These are phyloP conservation scores for Kluyveromyces siamensis DNA, from an alignment of 805 yeast species.

Conservation along the genomic window DNA sequence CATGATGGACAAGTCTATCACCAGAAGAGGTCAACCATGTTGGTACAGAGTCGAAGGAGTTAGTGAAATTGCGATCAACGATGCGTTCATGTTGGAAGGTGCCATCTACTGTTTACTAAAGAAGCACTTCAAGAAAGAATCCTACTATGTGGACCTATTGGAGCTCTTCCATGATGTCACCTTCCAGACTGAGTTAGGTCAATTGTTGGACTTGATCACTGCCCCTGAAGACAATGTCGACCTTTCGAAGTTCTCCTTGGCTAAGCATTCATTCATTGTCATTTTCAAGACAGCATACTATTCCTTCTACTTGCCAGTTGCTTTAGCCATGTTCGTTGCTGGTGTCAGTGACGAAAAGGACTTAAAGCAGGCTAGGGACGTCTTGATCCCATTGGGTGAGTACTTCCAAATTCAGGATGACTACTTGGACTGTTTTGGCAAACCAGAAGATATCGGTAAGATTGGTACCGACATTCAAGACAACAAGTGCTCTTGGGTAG, in stretches of 20 bases:
- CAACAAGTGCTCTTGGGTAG: slow-evolving; percentile 97
- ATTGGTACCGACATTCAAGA: slow-evolving; percentile 98
- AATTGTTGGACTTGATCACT: slow-evolving; percentile 86
- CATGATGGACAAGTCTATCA: slow-evolving; percentile 94
- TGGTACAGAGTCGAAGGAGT: slow-evolving; percentile 83
- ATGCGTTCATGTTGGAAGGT: slow-evolving; percentile 93
- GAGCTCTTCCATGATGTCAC: slow-evolving; percentile 97
- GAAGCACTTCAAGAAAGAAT: slow-evolving; percentile 74
- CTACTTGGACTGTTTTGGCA: slow-evolving; percentile 92
- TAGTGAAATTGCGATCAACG: slow-evolving; percentile 92
- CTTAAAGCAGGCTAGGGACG: slow-evolving; percentile 78
- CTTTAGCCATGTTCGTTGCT: slow-evolving; percentile 88
- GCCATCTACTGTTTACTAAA: slow-evolving; percentile 84
- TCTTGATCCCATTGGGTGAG: slow-evolving; percentile 91
- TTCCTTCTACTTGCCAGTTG: slow-evolving; percentile 95
- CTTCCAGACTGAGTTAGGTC: slow-evolving; percentile 96
- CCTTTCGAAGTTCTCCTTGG: slow-evolving; percentile 73
- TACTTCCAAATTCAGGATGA: slow-evolving; percentile 99
- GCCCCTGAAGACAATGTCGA: slow-evolving; percentile 96
- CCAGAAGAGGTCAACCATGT: slow-evolving; percentile 98
- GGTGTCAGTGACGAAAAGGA: slow-evolving; percentile 66
- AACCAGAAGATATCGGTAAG: slow-evolving; percentile 95
- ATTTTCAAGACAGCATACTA: slow-evolving; percentile 96
- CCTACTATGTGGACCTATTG: slow-evolving; percentile 79
- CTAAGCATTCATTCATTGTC: slow-evolving; percentile 90